A percentile compares a stretch with the other conserved stretches of the same genome.
Conservation (phyloP, 2,329 filamentous ascomycete species). For the Colletotrichum viniferum region DNA sequence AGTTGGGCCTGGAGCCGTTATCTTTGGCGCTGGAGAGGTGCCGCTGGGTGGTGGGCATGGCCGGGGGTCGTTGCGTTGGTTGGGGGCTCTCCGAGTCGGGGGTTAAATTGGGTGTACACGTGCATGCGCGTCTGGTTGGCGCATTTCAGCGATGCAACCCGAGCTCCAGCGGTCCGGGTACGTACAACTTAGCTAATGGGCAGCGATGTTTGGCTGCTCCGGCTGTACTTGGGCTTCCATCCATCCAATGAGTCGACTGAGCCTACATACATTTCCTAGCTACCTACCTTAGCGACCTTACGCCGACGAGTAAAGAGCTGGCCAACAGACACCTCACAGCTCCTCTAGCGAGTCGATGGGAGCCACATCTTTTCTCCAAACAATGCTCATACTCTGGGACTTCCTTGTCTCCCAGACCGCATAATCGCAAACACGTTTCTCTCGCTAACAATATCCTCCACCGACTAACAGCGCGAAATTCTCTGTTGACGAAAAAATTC, state of each 20-base stretch:
- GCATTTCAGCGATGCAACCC: slow-evolving; percentile 10
- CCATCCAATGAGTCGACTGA: not conserved
- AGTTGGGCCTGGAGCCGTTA: slow-evolving; percentile 20
- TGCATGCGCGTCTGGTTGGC: slow-evolving; percentile 16
- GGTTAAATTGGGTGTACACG: slow-evolving; percentile 20
- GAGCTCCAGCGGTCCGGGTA: slow-evolving; percentile 5
- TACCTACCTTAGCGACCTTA: not conserved
- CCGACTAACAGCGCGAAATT: not conserved
- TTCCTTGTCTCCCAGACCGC: not conserved
- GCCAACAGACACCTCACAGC: not conserved
- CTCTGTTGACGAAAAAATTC: not conserved
- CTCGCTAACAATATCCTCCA: not conserved
- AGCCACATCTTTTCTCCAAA: not conserved
- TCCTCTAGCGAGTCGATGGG: not conserved
- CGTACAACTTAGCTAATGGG: not conserved
- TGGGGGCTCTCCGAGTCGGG: slow-evolving; percentile 20
- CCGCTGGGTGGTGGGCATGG: slow-evolving; percentile 14
- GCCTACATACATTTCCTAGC: not conserved
- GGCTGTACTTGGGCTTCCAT: not conserved
- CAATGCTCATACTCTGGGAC: not conserved
- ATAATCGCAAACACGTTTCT: not conserved
- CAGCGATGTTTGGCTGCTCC: not conserved
- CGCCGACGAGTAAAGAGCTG: not conserved
- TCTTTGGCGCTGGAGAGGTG: slow-evolving; percentile 18
- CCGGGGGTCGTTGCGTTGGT: slow-evolving; percentile 4